Base-by-base conservation (phyloP, 1,284 basidiomycete genomes). In the Exobasidium rhododendri region DNA sequence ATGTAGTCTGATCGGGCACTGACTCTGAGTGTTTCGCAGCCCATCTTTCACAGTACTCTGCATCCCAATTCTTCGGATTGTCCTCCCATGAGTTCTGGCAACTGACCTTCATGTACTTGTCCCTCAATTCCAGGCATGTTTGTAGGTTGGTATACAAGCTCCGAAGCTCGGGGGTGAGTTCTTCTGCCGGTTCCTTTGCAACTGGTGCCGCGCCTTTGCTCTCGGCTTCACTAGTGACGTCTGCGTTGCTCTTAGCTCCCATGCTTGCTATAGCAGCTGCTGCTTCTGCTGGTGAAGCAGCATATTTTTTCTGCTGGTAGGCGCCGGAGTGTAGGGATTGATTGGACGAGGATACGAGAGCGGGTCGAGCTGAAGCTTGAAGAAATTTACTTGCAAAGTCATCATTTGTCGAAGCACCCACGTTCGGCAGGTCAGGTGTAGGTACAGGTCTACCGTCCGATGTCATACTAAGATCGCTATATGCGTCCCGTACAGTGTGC, bases 1-100 rank as follows among this genome's bases (percentile, higher is more conserved):
- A 59, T 29, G 66, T 65, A 2, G 32, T 40, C 5, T 5, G 14
- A 11, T 50, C 35, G 13, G 47, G 47, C 24, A 4, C 43, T 26
- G 13, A 40, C 51, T 20, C 50, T 13, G 40, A 26, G 17, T 53
- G 56, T 49, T 59, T 32, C 45, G 24, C 43, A 24, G 40, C 30
- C 58, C 58, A 60, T 32, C 24, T 22, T 14, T 67, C 69, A 45
- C 74, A 78, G 54, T 73, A 67, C 51, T 79, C 76, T 10, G 77
- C 78, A 52, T 79, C 78, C 78, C 78, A 79, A 43, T 79, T 78
- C 65, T 78, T 79, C 0, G 78, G 78, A 53, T 79, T 79, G 61
- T 78, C 78, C 46, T 76, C 71, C 53, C 71, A 65, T 32, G 63
- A 49, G n/a, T 63, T 67, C 59, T 79, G 78, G n/a, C 73, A 66